These are phyloP conservation scores for Buddleja alternifolia DNA, from an alignment of 257 asterid genomes.

Conservation along the genomic window DNA sequence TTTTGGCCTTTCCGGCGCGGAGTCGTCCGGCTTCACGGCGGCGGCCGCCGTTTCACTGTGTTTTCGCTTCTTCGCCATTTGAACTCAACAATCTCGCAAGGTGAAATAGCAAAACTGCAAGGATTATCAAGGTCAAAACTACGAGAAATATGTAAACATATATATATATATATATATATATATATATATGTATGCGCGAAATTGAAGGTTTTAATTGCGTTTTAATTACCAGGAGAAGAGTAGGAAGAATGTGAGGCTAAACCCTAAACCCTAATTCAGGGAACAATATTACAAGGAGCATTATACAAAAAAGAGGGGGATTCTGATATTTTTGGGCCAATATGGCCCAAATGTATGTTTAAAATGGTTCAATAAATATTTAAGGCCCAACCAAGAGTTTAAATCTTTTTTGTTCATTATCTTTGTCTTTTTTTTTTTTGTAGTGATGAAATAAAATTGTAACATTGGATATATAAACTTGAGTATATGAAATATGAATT, in stretches of 20 bases:
- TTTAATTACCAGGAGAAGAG: background rate
- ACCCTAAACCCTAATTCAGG: constrained; percentile 26
- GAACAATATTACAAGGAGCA: background rate
- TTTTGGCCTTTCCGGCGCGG: constrained; percentile 73
- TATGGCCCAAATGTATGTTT: too few species aligned
- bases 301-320: background rate
- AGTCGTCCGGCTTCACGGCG: constrained; percentile 48
- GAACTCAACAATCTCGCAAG: constrained; percentile 17
- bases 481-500: too few species aligned
- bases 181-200: too few species aligned
- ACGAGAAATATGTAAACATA: too few species aligned
- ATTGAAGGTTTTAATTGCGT: background rate
- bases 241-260: constrained; percentile 1
- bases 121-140: background rate
- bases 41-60: constrained; percentile 52
- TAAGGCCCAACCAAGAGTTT: too few species aligned
- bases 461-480: too few species aligned
- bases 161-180: too few species aligned
- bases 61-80: constrained; percentile 89
- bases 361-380: too few species aligned
- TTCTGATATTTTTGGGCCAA: background rate
- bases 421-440: too few species aligned
- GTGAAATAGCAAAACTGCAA: background rate
- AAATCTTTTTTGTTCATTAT: too few species aligned
- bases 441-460: too few species aligned